Percentiles rank a stretch among this genome's conserved stretches.
Evolutionary conservation across 805 yeast genomes (phyloP).

Genomic region (Pichia membranifaciens): DNA sequence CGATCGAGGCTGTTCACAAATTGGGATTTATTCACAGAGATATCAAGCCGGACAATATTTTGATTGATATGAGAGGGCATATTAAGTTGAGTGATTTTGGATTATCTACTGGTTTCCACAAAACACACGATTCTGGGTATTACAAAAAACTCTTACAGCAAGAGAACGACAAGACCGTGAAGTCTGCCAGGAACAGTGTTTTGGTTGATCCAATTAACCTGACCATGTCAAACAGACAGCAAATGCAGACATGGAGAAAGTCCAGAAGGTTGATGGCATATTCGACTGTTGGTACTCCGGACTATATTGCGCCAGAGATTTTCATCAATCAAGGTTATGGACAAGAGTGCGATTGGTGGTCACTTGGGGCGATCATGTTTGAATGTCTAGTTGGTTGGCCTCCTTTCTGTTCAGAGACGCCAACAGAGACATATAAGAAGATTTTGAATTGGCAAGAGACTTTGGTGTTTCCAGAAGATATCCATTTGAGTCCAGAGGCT

Average conservation of each 20-base stretch:
- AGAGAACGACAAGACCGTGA: conserved; percentile 26
- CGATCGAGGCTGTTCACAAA: conserved; percentile 90
- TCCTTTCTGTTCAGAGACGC: conserved; percentile 91
- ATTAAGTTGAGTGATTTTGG: conserved; percentile 70
- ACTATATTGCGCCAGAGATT: conserved; percentile 93
- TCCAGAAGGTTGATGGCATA: conserved; percentile 90
- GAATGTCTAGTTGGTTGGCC: conserved; percentile 98
- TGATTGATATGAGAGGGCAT: conserved; percentile 61
- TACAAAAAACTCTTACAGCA: conserved; percentile 77
- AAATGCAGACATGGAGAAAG: conserved; percentile 94
- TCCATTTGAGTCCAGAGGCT: conserved; percentile 81
- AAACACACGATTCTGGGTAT: conserved; percentile 86
- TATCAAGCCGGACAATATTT: conserved; percentile 92
- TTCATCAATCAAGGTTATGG: conserved; percentile 92
- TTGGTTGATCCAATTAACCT: conserved; percentile 92
- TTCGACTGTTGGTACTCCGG: conserved; percentile 95
- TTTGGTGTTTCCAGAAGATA: conserved; percentile 82
- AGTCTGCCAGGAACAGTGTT: conserved; percentile 59
- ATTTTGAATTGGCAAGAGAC: conserved; percentile 89
- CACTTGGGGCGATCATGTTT: conserved; percentile 92
- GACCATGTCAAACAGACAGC: conserved; percentile 92
- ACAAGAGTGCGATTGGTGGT: conserved; percentile 98
- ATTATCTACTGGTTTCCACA: conserved; percentile 83
- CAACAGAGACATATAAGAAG: conserved; percentile 89
- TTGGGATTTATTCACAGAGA: conserved; percentile 95